Percentiles rank a stretch among this genome's conserved stretches.
These are phyloP conservation scores for Pharus latifolius DNA, from an alignment of 176 grass and related monocot genomes.

Conservation along the genomic window DNA sequence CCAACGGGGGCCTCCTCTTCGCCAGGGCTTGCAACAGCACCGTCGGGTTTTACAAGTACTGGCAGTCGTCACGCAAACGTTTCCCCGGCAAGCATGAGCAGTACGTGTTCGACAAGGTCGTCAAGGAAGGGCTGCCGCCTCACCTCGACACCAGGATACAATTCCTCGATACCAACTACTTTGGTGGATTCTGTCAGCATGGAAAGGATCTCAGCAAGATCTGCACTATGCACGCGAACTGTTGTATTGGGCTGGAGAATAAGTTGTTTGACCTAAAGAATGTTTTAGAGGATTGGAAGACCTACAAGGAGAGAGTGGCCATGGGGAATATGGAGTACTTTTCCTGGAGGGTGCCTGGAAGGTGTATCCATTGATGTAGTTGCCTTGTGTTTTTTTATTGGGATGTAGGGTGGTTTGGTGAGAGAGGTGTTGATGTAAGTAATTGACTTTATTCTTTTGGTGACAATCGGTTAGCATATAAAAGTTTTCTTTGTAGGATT, in stretches of 20 bases:
- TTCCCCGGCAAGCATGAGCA: conserved; percentile 62
- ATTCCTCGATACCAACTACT: conserved; percentile 51
- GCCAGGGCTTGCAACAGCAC: conserved; percentile 22
- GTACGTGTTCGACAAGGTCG: conserved; percentile 54
- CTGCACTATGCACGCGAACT: conserved; percentile 68
- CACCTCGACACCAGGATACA: conserved; percentile 25
- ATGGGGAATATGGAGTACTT: conserved; percentile 6
- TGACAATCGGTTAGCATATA: too few species aligned
- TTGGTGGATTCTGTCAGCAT: conserved; percentile 52
- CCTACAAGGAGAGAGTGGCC: neutral
- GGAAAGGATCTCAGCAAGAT: conserved; percentile 44
- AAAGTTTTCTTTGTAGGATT: too few species aligned
- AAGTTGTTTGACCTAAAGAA: conserved; percentile 63
- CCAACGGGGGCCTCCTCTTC: conserved; percentile 66
- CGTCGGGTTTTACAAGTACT: conserved; percentile 49
- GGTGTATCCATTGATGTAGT: conserved; percentile 56
- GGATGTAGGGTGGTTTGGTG: too few species aligned
- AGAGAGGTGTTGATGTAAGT: too few species aligned
- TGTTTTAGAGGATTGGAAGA: conserved; percentile 58
- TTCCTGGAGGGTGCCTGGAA: conserved; percentile 39
- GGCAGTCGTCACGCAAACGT: conserved; percentile 29
- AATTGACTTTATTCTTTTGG: too few species aligned
- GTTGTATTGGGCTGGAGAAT: conserved; percentile 44
- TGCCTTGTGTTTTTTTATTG: too few species aligned
- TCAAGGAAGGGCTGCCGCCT: conserved; percentile 42